Evolutionary conservation across 192 early-diverging fungal genomes (phyloP), one percentile per base, ranked within the genome.

Genomic region (Podila horticola): DNA sequence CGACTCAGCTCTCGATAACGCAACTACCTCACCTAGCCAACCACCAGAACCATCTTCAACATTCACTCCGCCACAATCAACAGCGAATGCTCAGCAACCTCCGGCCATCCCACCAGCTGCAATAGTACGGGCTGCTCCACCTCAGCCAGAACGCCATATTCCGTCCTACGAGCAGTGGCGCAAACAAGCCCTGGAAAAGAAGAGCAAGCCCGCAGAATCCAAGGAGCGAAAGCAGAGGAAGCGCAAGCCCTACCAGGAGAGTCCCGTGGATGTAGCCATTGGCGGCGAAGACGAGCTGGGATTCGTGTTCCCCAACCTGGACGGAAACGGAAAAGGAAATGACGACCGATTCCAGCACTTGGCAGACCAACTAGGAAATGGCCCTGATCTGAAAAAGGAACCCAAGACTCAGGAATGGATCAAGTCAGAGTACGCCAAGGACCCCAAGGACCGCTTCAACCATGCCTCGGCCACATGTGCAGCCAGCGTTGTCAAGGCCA

Each of bases 391-490:
- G 29, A 74, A 67, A 17, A 71, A 64, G 36, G 33, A n/a, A 15
- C 17, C 28, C 12, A 19, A 22, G 22, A 11, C 22, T 30, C 36
- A 30, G 28, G 33, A 75, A 31, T 74, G 69, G 69, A 83, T 72
- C 65, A 83, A 83, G 58, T 66, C 73, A 17, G 70, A 83, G 12
- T 75, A 74, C 24, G 73, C 88, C 57, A 92, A 90, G 62, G 82
- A 87, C 3, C 83, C 92, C 24, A 96, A 95, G 59, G 94, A 95
- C 64, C 85, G 94, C n/a, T 97, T 97, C 84, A 99, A 99, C 82
- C 96, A 94, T 72, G 98, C 98, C 4, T 97, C 95, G 0, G 90
- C 91, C 17, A 96, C 95, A 71, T 99, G 98, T 83, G 98, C 96
- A 0, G 96, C 97, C 10, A 90, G 94, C 22, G 92, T 98, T 5